A percentile compares a stretch with the other conserved stretches of the same genome.
Conservation (phyloP, 768 basidiomycete species). For the Cystoderma amianthinum region DNA sequence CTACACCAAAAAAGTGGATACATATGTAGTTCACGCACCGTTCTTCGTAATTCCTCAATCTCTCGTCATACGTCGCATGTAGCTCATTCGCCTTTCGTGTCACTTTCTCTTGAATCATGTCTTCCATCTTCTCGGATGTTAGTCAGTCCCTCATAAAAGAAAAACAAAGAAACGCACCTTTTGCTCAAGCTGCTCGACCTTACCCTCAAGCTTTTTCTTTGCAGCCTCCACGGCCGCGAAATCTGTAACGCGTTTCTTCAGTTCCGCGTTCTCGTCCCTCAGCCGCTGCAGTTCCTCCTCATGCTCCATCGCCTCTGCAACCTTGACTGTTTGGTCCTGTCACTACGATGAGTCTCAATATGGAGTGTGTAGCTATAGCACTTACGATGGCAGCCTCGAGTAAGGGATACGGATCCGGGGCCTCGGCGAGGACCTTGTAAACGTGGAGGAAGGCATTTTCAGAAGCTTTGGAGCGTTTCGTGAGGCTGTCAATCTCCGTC, state of each 20-base stretch:
- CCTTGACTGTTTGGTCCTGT: slow-evolving; percentile 91
- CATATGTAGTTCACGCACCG: slow-evolving; percentile 42
- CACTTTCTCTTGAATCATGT: slow-evolving; percentile 84
- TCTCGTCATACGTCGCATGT: slow-evolving; percentile 95
- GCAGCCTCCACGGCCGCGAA: slow-evolving; percentile 54
- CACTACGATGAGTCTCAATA: neutral
- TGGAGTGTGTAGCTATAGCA: too few relatives aligned
- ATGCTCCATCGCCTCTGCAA: slow-evolving; percentile 71
- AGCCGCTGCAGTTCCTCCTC: slow-evolving; percentile 68
- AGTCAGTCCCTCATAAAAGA: neutral
- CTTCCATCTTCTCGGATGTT: slow-evolving; percentile 73
- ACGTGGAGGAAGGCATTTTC: slow-evolving; percentile 97
- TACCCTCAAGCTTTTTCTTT: slow-evolving; percentile 70
- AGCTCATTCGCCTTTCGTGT: slow-evolving; percentile 93
- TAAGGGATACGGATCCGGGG: slow-evolving; percentile 94
- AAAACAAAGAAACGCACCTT: slow-evolving; percentile 48
- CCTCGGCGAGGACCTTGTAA: slow-evolving; percentile 95
- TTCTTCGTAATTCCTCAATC: slow-evolving; percentile 92
- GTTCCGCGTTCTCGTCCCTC: slow-evolving; percentile 76
- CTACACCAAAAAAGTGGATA: neutral
- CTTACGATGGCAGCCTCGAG: slow-evolving; percentile 87
- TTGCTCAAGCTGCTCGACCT: slow-evolving; percentile 73
- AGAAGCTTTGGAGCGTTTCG: slow-evolving; percentile 83
- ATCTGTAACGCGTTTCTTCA: slow-evolving; percentile 68
- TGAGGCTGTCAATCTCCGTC: slow-evolving; percentile 92